These are phyloP conservation scores for Trametes versicolor DNA, from an alignment of 1,284 basidiomycete species.

Conservation along the genomic window DNA sequence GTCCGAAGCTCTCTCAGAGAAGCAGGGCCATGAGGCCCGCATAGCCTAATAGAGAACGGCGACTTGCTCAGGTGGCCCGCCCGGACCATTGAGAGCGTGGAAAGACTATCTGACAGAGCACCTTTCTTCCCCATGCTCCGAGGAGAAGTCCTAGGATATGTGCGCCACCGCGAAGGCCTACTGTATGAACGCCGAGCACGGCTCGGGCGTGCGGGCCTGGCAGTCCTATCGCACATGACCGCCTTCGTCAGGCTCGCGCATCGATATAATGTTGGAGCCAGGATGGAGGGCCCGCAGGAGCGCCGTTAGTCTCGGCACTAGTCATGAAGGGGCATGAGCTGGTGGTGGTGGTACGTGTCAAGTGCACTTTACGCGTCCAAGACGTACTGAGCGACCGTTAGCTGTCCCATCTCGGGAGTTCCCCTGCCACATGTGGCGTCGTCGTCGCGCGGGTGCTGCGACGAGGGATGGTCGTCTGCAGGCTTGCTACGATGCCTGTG, in stretches of 20 bases:
- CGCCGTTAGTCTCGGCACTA: constrained; percentile 7
- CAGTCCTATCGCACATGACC: constrained; percentile 18
- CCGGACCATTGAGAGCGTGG: constrained; percentile 27
- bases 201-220: constrained; percentile 28
- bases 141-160: constrained; percentile 23
- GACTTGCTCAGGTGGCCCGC: constrained; percentile 32
- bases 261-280: constrained; percentile 7
- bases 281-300: constrained; percentile 12
- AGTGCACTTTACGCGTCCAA: constrained; percentile 10
- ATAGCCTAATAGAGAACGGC: constrained; percentile 29
- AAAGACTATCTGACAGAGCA: constrained; percentile 31
- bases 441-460: neutral
- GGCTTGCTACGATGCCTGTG: constrained; percentile 7
- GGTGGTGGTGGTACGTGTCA: constrained; percentile 11
- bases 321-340: neutral
- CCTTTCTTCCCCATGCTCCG: constrained; percentile 24
- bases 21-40: constrained; percentile 26
- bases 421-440: neutral
- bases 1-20: constrained; percentile 21
- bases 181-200: constrained; percentile 24
- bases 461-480: constrained; percentile 8
- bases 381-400: constrained; percentile 5
- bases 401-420: neutral
- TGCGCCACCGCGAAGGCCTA: constrained; percentile 19
- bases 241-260: neutral